phyloP scores from a whole-genome alignment of 2,329 filamentous ascomycete genomes.

The Trichoderma atroviride region DNA sequence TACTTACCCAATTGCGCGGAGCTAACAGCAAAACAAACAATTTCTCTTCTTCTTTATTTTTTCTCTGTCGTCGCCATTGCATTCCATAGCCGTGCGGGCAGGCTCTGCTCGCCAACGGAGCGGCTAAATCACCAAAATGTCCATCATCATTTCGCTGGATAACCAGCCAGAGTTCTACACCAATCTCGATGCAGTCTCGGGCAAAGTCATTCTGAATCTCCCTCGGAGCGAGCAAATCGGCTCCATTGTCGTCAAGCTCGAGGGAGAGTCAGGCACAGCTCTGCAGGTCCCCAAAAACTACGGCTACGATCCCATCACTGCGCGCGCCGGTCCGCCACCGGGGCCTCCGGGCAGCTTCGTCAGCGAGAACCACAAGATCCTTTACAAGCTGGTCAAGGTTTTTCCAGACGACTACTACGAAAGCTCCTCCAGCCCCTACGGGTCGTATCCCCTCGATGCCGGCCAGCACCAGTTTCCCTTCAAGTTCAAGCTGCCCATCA shows the following conservation, averaged over 20 bases:
- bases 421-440: slow-evolving; percentile 46
- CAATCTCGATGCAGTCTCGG: slow-evolving; percentile 74
- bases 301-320: slow-evolving; percentile 45
- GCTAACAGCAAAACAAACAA: background rate
- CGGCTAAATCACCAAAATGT: slow-evolving; percentile 51
- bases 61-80: background rate
- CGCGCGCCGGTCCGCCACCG: slow-evolving; percentile 34
- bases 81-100: background rate
- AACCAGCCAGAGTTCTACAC: slow-evolving; percentile 73
- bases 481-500: slow-evolving; percentile 75
- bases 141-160: slow-evolving; percentile 68
- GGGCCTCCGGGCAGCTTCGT: slow-evolving; percentile 48
- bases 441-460: slow-evolving; percentile 62
- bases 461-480: slow-evolving; percentile 79
- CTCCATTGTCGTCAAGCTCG: slow-evolving; percentile 79
- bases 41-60: background rate
- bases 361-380: slow-evolving; percentile 68
- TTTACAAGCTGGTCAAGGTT: slow-evolving; percentile 74
- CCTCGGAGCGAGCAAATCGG: slow-evolving; percentile 70
- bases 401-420: slow-evolving; percentile 62
- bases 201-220: slow-evolving; percentile 59
- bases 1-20: background rate
- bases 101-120: background rate
- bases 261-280: slow-evolving; percentile 75
- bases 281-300: slow-evolving; percentile 55